Base-by-base conservation (phyloP, 768 basidiomycete genomes). In the Hemileccinum impolitum region DNA sequence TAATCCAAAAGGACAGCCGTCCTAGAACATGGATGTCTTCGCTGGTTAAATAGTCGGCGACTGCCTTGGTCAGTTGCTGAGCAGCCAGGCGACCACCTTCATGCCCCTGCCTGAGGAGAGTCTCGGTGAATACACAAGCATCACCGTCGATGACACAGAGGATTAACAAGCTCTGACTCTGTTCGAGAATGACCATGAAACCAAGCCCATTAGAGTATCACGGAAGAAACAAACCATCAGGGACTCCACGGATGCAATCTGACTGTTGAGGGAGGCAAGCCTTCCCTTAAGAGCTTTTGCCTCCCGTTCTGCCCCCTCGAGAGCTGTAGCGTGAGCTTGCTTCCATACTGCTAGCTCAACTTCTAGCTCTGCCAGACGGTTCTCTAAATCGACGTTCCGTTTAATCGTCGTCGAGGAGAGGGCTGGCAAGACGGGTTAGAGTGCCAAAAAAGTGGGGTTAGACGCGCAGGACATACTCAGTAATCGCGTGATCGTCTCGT, bases 111-210 rank as follows among this genome's bases (percentile, higher is more conserved):
- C 60, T 62, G 35, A 90, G 68, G 50, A 85, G 73, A 17, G 79
- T 70, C 41, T 73, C 75, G 47, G 73, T 72, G 70, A 90, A 90
- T 56, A 87, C 69, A 54, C 80, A 80, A 41, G 79, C 78, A 62
- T 88, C 81, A 34, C 85, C 87, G 57, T 90, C 84, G 58, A 90
- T 75, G 54, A 85, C 77, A 60, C 86, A 87, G 55, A 87, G 75
- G 51, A 90, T 82, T 57, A 89, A 76, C 37, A 85, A 78, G 55
- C 78, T 75, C 66, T 82, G 80, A 55, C 73, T 78, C 82, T 86
- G 66, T 48, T 48, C 44, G 17, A 41, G 37, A 36, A 21, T 3
- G 28, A 52, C 4, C 25, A 36, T 55, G 48, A 59, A 40, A 47
- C 37, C 5, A 30, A 37, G 10, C 15, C 17, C 6, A 14, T 34